Base-by-base conservation (phyloP, 1,139 yeast species). In the Saccharomyces hybrid region DNA sequence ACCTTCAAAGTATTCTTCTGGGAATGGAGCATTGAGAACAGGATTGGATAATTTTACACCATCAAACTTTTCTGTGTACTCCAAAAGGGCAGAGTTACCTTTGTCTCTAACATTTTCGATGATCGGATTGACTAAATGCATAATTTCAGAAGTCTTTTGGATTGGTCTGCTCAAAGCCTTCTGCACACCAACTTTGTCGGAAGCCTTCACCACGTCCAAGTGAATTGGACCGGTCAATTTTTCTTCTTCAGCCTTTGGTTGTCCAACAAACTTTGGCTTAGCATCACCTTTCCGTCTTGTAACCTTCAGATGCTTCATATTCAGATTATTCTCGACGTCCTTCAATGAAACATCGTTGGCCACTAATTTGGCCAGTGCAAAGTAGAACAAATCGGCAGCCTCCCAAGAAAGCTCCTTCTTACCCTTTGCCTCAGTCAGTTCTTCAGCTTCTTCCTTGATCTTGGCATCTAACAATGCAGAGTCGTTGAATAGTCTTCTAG, bases 211-310 rank as follows among this genome's bases (percentile, higher is more conserved):
- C 52, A 86, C 81, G 55, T 79, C 76, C 82, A 93, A 80, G 57
- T 77, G 73, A 62, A 87, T 88, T 48, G 71, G 72, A 23, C 64
- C 77, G 50, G 69, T 66, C 23, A 61, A 48, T 28, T 59, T 65
- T 38, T 55, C 60, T 51, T 60, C 59, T 28, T 51, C 52, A 23
- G 57, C 51, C 51, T 54, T 53, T 23, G 55, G 61, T 52, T 68
- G 64, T 28, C 67, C 71, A 49, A 78, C 60, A 67, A 83, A 93
- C 66, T 83, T 82, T 42, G 88, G 84, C 73, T 93, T 93, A 34
- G 99, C 98, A 72, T 93, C 96, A 52, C 99, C 99, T 71, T 84
- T 85, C 70, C 99, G 82, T 73, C 99, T 82, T 2, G 96, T 84
- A 55, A 93, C 90, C 72, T 90, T 91, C 65, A 84, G 73, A 50